Evolutionary conservation across 257 asterid species (phyloP).

Genomic region (Agastache rugosa): DNA sequence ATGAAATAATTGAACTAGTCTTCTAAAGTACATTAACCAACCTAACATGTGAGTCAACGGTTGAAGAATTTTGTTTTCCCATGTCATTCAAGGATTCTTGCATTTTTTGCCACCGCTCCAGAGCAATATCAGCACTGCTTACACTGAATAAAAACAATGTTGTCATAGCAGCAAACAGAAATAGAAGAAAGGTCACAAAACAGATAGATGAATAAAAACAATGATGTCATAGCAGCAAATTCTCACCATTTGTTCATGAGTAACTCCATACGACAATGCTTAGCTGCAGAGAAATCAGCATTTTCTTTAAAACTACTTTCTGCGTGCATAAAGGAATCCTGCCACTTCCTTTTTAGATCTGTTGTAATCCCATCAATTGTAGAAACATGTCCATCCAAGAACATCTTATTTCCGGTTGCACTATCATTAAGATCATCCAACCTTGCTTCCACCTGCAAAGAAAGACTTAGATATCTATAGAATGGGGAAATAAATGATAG

Average conservation of each 20-base stretch:
- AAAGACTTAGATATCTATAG: slow-evolving; percentile 20
- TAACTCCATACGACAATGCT: slow-evolving; percentile 84
- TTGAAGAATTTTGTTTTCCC: slow-evolving; percentile 59
- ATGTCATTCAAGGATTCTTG: slow-evolving; percentile 59
- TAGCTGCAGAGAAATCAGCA: slow-evolving; percentile 79
- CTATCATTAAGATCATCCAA: slow-evolving; percentile 61
- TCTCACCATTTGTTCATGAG: slow-evolving; percentile 73
- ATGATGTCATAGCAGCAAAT: neutral
- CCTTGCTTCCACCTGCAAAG: slow-evolving; percentile 68
- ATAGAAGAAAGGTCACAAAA: neutral
- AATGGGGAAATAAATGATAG: neutral
- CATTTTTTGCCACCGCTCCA: slow-evolving; percentile 51
- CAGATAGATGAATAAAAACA: neutral
- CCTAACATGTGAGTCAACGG: slow-evolving; percentile 63
- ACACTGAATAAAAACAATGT: slow-evolving; percentile 46
- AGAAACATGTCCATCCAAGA: slow-evolving; percentile 72
- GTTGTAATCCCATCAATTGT: slow-evolving; percentile 68
- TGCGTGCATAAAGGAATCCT: slow-evolving; percentile 65
- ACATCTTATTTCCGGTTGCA: slow-evolving; percentile 59
- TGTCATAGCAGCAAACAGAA: too few relatives aligned
- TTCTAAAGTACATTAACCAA: slow-evolving; percentile 34
- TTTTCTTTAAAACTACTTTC: slow-evolving; percentile 60
- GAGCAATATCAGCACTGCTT: slow-evolving; percentile 59
- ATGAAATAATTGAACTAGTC: neutral
- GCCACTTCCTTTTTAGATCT: slow-evolving; percentile 88